Percentiles rank a stretch among this genome's conserved stretches.
These are phyloP conservation scores for Trichocladium uniseriatum DNA, from an alignment of 495 filamentous ascomycete genomes.

Conservation along the genomic window DNA sequence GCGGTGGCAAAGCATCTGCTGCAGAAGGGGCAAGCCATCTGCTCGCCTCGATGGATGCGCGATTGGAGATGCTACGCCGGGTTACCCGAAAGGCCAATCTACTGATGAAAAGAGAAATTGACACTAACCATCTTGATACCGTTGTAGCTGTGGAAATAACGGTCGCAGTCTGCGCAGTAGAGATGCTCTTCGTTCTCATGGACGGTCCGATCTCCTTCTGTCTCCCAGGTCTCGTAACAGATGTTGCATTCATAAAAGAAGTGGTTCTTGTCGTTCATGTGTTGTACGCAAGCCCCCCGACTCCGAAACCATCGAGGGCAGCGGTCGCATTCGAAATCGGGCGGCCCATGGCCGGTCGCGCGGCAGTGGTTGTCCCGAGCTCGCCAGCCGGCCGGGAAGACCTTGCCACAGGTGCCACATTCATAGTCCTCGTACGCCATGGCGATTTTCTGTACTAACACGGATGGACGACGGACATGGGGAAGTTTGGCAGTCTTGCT, in stretches of 20 bases:
- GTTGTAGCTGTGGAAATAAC: no score
- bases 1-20: slow-evolving; percentile 13
- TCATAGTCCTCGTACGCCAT: neutral
- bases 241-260: neutral
- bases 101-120: no score
- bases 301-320: slow-evolving; percentile 18
- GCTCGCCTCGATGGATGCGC: slow-evolving; percentile 18
- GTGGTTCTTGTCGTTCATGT: slow-evolving; percentile 18
- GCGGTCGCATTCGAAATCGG: slow-evolving; percentile 17
- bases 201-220: no score
- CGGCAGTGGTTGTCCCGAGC: slow-evolving; percentile 19
- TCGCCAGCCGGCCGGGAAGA: slow-evolving; percentile 16
- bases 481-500: no score
- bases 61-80: slow-evolving; percentile 25
- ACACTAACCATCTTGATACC: no score
- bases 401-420: slow-evolving; percentile 17
- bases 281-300: slow-evolving; percentile 8
- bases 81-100: no score
- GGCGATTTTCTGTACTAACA: no score
- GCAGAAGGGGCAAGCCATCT: slow-evolving; percentile 28
- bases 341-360: slow-evolving; percentile 13
- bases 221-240: no score
- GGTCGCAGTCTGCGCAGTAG: no score
- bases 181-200: slow-evolving; percentile 14
- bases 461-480: no score